Conservation (phyloP, 2,329 filamentous ascomycete species). For the Aspergillus udagawae region DNA sequence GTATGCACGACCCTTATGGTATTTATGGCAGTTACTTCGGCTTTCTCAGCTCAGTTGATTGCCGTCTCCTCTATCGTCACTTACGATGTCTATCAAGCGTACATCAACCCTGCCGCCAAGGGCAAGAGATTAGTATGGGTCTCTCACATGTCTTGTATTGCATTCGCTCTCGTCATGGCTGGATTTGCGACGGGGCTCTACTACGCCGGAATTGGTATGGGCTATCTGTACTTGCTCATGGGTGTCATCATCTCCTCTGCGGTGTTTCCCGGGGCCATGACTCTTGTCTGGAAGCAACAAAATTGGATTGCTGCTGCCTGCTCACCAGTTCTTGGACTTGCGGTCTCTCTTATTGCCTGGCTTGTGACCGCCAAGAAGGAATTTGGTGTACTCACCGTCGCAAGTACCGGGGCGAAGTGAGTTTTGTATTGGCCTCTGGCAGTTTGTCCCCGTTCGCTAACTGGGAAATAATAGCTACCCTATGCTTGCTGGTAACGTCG, state of each 20-base stretch:
- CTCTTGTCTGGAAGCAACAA: conserved; percentile 76
- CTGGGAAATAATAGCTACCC: conserved; percentile 49
- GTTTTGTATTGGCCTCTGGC: conserved; percentile 6
- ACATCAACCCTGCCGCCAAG: conserved; percentile 72
- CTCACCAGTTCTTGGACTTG: conserved; percentile 66
- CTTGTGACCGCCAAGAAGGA: conserved; percentile 69
- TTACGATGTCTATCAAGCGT: conserved; percentile 84
- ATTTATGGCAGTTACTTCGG: conserved; percentile 87
- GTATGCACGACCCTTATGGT: conserved; percentile 73
- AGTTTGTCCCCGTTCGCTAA: background rate
- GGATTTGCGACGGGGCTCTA: conserved; percentile 71
- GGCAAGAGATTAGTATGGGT: conserved; percentile 76
- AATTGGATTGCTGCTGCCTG: conserved; percentile 70
- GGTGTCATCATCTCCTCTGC: conserved; percentile 84
- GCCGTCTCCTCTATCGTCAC: conserved; percentile 85
- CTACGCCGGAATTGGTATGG: conserved; percentile 77
- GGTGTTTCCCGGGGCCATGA: conserved; percentile 76
- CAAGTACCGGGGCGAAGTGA: conserved; percentile 72
- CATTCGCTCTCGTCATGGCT: conserved; percentile 74
- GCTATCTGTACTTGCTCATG: conserved; percentile 86
- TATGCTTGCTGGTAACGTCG: conserved; percentile 84
- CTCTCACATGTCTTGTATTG: conserved; percentile 68
- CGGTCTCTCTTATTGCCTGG: conserved; percentile 69
- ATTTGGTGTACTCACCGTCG: conserved; percentile 65
- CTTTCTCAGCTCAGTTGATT: conserved; percentile 78